Evolutionary conservation across 768 basidiomycete genomes (phyloP), one percentile per base, ranked within the genome.

Genomic region (Kwoniella europaea): DNA sequence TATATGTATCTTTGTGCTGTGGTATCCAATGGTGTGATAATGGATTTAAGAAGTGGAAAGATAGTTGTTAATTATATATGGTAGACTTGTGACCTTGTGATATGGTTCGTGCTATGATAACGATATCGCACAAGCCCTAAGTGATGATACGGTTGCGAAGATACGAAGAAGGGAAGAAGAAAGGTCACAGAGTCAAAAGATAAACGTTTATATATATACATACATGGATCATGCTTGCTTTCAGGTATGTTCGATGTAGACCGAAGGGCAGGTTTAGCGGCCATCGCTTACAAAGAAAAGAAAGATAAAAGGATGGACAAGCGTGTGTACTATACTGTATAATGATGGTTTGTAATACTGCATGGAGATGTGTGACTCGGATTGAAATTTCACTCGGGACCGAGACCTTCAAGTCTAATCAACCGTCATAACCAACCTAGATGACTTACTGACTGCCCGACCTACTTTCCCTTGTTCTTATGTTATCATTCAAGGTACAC

Each of bases 181-280:
- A 58, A 10, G 27, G 27, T 27, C 15, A 35, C 41, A 27, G 57
- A 24, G 55, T 18, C 16, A 13, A 58, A 50, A 27, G 57, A 27
- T 58, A 27, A 58, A 58, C 57, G 35, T 42, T 41, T 58, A 58
- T 58, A 58, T 58, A 58, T 58, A 12, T 27, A 20, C 13, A 53
- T 16, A 1, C 52, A 53, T 35, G 52, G 20, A 53, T 53, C 55
- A 56, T 56, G 55, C 12, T 56, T 24, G 35, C 35, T 35, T 35
- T 35, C 35, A 35, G 0, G 35, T 50, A 18, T 50, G 46, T 0
- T 50, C 46, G 24, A 35, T 35, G 18, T 10, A 58, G 20, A 24
- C 15, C 57, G 20, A 27, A 58, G 27, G 57, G 57, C 15, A 20
- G 20, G 15, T 15, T 24, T 15, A 27, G 57, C 57, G 57, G 57